Evolutionary conservation across 2,329 filamentous ascomycete genomes (phyloP), one percentile per base, ranked within the genome.

Genomic region (Calonectria pauciramosa): DNA sequence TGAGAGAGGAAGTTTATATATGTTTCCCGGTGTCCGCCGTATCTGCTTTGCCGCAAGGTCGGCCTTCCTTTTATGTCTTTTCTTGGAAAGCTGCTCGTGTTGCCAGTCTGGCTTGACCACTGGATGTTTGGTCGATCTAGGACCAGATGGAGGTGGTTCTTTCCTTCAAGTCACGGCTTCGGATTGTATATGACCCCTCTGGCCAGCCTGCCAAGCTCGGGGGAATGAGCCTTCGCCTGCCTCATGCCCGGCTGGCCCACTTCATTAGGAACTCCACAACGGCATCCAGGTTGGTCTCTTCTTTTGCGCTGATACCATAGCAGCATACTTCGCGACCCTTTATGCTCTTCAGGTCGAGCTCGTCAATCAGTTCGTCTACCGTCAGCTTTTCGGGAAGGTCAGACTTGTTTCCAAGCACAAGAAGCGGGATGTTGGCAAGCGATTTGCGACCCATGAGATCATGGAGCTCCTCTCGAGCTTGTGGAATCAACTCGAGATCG

Each of bases 271-370:
- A 99, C 84, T 98, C 95, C 81, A 99, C 89, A 68, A 99, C 97
- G 9, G 96, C 97, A 83, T 99, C 96, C 78, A 99, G 92, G 87
- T 99, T 99, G 72, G 96, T 99, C 87, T 99, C 97, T 85, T 99
- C 96, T 86, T 99, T 99, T 75, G 96, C 97, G 85, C 96, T 98
- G 87, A 99, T 98, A 76, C 96, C 96, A 86, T 99, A 99, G 87
- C 97, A 99, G 87, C 95, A 98, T 80, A 99, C 96, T 86, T 99
- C 97, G 70, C 97, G 95, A 82, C 95, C 94, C 74, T 93, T 94
- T 84, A 99, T 96, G 80, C 92, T 92, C 85, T 97, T 98, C 72
- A 99, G 90, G 81, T 98, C 93, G 86, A 99, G 91, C 76, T 93
- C 93, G 75, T 98, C 96, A 87, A 99, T 99, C 83, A 99, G 87